Conservation (phyloP, 2,329 filamentous ascomycete genomes). For the Elsinoe necatrix region DNA sequence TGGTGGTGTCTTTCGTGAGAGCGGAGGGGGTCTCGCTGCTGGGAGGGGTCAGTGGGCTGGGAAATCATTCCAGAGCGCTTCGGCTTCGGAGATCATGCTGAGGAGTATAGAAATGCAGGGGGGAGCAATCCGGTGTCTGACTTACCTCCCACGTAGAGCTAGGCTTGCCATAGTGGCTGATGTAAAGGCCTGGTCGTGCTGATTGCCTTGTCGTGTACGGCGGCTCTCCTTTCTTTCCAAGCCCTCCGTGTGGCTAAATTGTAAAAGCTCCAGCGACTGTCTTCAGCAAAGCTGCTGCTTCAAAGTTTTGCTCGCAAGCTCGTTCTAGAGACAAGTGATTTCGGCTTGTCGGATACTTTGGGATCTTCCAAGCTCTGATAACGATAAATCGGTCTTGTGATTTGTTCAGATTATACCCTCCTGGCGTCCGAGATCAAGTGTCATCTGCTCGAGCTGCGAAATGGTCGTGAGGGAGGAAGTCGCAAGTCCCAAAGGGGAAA, state of each 20-base stretch:
- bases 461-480: neutral
- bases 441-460: neutral
- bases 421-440: too few relatives aligned
- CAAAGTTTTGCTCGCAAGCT: neutral
- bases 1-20: conserved; percentile 41
- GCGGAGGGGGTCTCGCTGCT: neutral
- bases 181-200: neutral
- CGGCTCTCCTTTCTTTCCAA: too few relatives aligned
- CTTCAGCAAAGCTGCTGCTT: neutral
- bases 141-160: neutral
- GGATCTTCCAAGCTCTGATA: too few relatives aligned
- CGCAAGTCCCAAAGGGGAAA: conserved; percentile 3
- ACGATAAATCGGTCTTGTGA: too few relatives aligned
- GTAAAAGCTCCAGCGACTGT: too few relatives aligned
- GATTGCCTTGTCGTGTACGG: neutral
- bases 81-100: too few relatives aligned
- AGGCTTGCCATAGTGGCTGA: neutral
- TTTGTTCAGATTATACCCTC: too few relatives aligned
- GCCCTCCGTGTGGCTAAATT: too few relatives aligned
- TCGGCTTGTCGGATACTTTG: too few relatives aligned
- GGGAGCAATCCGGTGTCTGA: neutral
- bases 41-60: neutral
- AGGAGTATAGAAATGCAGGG: too few relatives aligned
- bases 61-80: too few relatives aligned
- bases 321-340: too few relatives aligned